Conservation (phyloP, 2,329 filamentous ascomycete genomes). For the Tothia fuscella region DNA sequence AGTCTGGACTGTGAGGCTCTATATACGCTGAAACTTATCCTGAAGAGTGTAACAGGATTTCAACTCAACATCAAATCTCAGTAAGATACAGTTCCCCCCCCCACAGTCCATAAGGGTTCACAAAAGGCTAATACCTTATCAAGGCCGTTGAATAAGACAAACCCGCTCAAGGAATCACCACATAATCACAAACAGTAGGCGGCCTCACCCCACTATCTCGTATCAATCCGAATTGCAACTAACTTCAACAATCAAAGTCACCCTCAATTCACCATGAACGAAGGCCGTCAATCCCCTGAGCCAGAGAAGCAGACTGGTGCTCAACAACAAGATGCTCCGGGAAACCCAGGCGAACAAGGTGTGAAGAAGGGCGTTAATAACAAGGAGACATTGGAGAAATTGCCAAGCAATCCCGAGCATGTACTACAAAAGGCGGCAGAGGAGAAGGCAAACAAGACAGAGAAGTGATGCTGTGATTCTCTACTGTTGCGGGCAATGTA, state of each 20-base stretch:
- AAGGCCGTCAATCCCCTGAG: constrained; percentile 66
- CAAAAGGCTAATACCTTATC: neutral
- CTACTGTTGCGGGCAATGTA: no score
- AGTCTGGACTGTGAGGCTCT: no score
- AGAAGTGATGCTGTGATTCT: constrained; percentile 4
- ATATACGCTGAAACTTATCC: no score
- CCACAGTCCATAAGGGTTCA: neutral
- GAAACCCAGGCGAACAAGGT: constrained; percentile 34
- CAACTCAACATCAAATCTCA: no score
- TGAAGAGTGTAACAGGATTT: no score
- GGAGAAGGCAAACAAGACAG: constrained; percentile 48
- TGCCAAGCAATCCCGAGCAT: constrained; percentile 55
- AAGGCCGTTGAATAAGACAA: neutral
- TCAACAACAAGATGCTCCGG: constrained; percentile 52
- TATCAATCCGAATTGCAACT: no score
- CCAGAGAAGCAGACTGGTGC: constrained; percentile 54
- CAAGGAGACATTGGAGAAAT: constrained; percentile 32
- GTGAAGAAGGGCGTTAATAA: constrained; percentile 42
- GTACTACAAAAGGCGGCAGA: constrained; percentile 48
- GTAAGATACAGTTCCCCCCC: no score
- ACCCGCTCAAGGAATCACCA: neutral
- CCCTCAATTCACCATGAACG: constrained; percentile 47
- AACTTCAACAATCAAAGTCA: constrained; percentile 41
- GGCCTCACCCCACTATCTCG: neutral
- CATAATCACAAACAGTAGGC: constrained; percentile 1